Percentiles rank a stretch among this genome's conserved stretches.
Evolutionary conservation across 495 filamentous ascomycete genomes (phyloP).

Genomic region (Xeromyces bisporus): DNA sequence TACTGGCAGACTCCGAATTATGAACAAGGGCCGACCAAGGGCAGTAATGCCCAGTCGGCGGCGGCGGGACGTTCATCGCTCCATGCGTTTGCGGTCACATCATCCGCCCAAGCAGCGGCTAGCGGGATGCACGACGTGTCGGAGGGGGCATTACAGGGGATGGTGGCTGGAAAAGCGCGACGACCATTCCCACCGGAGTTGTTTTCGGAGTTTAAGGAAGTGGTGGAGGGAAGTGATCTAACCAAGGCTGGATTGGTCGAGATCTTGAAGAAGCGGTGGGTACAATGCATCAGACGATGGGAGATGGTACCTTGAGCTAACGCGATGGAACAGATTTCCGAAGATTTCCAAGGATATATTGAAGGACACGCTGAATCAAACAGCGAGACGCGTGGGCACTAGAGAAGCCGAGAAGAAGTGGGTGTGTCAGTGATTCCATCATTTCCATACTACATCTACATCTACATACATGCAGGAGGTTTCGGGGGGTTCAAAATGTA

Average conservation of each 20-base stretch:
- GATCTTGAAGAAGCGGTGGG: constrained; percentile 48
- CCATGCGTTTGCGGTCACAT: constrained; percentile 11
- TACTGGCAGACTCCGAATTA: constrained; percentile 53
- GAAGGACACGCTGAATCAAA: constrained; percentile 49
- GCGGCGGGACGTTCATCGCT: constrained; percentile 8
- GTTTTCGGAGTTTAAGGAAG: constrained; percentile 54
- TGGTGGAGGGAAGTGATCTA: constrained; percentile 50
- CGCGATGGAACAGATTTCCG: constrained; percentile 36
- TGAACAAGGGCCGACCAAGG: constrained; percentile 6
- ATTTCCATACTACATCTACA: too few species aligned
- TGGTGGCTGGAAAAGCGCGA: constrained; percentile 13
- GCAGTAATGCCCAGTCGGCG: not conserved
- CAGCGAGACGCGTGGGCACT: constrained; percentile 49
- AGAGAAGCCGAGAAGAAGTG: constrained; percentile 49
- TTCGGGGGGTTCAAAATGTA: too few species aligned
- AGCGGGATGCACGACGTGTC: constrained; percentile 3
- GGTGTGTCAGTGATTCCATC: constrained; percentile 31
- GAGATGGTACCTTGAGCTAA: constrained; percentile 2
- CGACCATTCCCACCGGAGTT: constrained; percentile 37
- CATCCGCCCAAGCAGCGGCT: constrained; percentile 3
- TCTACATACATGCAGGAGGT: too few species aligned
- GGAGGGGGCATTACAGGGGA: too few species aligned
- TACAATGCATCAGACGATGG: constrained; percentile 1
- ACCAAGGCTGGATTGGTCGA: constrained; percentile 65
- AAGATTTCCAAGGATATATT: constrained; percentile 54